Evolutionary conservation across 1,284 basidiomycete species (phyloP).

Genomic region (Malassezia vespertilionis): DNA sequence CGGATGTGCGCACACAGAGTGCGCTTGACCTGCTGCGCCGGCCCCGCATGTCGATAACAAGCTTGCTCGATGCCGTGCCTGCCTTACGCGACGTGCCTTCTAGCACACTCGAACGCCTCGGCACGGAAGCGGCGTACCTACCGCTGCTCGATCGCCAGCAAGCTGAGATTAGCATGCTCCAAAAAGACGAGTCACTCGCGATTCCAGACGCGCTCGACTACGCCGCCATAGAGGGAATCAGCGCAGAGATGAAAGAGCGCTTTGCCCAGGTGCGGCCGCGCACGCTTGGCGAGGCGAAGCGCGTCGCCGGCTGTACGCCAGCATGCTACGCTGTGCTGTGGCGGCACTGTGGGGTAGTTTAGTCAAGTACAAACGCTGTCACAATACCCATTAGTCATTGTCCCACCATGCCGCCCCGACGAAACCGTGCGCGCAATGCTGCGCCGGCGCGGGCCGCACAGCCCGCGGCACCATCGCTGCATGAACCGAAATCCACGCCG

Average conservation of each 20-base stretch:
- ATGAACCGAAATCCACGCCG: neutral
- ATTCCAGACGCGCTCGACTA: slow-evolving; percentile 66
- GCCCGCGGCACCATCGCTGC: no score
- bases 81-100: slow-evolving; percentile 54
- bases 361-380: no score
- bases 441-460: neutral
- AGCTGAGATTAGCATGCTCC: slow-evolving; percentile 64
- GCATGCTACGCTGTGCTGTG: slow-evolving; percentile 30
- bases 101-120: slow-evolving; percentile 56
- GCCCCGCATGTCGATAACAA: slow-evolving; percentile 53
- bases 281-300: slow-evolving; percentile 52
- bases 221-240: slow-evolving; percentile 57
- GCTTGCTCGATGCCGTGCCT: slow-evolving; percentile 54
- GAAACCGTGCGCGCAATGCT: neutral
- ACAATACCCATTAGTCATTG: no score
- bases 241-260: slow-evolving; percentile 63
- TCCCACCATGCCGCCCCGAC: no score
- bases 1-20: slow-evolving; percentile 50
- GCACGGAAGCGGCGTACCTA: slow-evolving; percentile 53
- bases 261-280: slow-evolving; percentile 57
- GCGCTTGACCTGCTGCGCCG: slow-evolving; percentile 66
- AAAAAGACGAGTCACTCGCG: slow-evolving; percentile 62
- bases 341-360: slow-evolving; percentile 19
- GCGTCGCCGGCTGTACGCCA: slow-evolving; percentile 29
- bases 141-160: slow-evolving; percentile 60